phyloP scores from a whole-genome alignment of 2,329 filamentous ascomycete species.

The Clonostachys sp. region DNA sequence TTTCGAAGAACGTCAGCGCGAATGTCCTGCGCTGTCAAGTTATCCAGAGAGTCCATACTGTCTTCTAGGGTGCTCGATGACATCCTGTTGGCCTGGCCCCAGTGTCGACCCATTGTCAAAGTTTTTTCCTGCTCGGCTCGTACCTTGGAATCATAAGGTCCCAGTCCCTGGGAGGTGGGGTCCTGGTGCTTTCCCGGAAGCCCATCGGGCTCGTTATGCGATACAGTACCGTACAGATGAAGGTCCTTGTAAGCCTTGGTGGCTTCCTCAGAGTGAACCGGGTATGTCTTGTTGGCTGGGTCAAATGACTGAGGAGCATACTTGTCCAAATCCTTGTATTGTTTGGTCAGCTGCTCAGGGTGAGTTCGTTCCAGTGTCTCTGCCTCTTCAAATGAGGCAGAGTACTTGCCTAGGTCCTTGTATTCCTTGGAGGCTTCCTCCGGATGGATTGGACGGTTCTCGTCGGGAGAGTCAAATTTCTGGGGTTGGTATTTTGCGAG shows the following conservation, averaged over 20 bases:
- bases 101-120: conserved; percentile 24
- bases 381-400: conserved; percentile 9
- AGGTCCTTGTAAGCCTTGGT: conserved; percentile 12
- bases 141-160: too few species aligned
- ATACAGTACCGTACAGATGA: conserved; percentile 19
- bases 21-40: conserved; percentile 20
- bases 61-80: conserved; percentile 6
- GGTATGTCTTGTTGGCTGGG: conserved; percentile 27
- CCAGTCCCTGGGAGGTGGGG: conserved; percentile 14
- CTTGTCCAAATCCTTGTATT: conserved; percentile 12
- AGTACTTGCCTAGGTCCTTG: conserved; percentile 30
- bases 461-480: conserved; percentile 17
- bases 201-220: conserved; percentile 26
- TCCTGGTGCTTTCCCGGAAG: conserved; percentile 11
- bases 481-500: conserved; percentile 30
- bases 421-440: conserved; percentile 18
- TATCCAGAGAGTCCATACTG: conserved; percentile 10
- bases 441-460: conserved; percentile 18
- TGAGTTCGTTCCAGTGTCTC: conserved; percentile 20
- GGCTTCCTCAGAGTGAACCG: conserved; percentile 28
- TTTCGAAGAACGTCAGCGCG: conserved; percentile 21
- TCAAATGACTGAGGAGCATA: conserved; percentile 8
- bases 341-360: conserved; percentile 17
- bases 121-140: too few species aligned
- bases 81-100: conserved; percentile 26